Percentiles rank a stretch among this genome's conserved stretches.
Evolutionary conservation across 352 stramenopile genomes (phyloP).

Genomic region (Phytopythium kandeliae): DNA sequence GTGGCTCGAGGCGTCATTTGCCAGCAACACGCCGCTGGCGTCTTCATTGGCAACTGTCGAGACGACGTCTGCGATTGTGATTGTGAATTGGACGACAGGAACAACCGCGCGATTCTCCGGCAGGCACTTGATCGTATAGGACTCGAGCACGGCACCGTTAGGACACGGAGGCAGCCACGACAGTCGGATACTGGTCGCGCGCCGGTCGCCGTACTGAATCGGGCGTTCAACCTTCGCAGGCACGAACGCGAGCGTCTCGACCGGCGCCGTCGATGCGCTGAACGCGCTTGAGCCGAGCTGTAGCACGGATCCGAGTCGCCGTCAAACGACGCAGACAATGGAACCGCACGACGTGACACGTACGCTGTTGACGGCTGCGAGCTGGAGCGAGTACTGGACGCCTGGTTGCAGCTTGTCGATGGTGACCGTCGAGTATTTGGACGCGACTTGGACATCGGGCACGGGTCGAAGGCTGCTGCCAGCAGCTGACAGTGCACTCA

Average conservation of each 20-base stretch:
- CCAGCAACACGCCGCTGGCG: background rate
- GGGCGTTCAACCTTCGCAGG: slow-evolving; percentile 41
- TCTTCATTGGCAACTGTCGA: background rate
- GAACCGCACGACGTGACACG: background rate
- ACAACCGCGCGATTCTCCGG: slow-evolving; percentile 48
- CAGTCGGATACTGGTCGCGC: slow-evolving; percentile 35
- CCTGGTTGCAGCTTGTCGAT: slow-evolving; percentile 48
- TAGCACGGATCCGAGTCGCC: background rate
- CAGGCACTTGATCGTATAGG: slow-evolving; percentile 50
- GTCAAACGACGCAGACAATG: background rate
- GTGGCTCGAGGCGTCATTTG: too few species aligned
- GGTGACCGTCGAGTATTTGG: slow-evolving; percentile 34
- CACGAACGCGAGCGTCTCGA: slow-evolving; percentile 60
- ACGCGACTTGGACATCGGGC: slow-evolving; percentile 25
- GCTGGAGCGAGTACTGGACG: slow-evolving; percentile 38
- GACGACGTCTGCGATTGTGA: slow-evolving; percentile 24
- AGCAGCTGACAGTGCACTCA: slow-evolving; percentile 23
- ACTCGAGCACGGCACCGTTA: slow-evolving; percentile 48
- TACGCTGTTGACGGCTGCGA: slow-evolving; percentile 55
- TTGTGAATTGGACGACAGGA: slow-evolving; percentile 19
- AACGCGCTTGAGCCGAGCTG: slow-evolving; percentile 49
- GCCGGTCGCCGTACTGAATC: slow-evolving; percentile 24
- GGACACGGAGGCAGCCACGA: slow-evolving; percentile 40
- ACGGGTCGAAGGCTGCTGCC: slow-evolving; percentile 18
- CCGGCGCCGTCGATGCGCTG: slow-evolving; percentile 28